These are phyloP conservation scores for Ramularia endophylla DNA, from an alignment of 2,329 filamentous ascomycete species.

Conservation along the genomic window DNA sequence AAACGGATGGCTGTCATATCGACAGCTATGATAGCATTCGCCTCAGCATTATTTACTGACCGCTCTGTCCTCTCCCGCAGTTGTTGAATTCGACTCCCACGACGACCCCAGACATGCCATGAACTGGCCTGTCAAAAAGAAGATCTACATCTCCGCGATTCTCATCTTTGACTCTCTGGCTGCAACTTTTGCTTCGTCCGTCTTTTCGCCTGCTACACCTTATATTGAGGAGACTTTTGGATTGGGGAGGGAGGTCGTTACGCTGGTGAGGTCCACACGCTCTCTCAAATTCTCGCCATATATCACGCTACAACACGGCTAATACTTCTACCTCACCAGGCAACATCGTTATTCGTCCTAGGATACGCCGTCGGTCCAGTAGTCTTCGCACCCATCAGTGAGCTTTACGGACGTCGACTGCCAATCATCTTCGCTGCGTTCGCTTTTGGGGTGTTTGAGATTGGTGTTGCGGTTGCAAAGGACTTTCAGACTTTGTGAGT, in stretches of 20 bases:
- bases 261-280: constrained; percentile 41
- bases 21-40: no score
- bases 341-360: constrained; percentile 41
- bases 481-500: constrained; percentile 30
- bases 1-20: no score
- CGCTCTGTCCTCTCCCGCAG: no score
- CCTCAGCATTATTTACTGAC: no score
- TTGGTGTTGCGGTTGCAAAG: constrained; percentile 40
- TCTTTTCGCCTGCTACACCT: constrained; percentile 44
- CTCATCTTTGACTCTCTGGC: constrained; percentile 68
- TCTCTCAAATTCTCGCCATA: no score
- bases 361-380: constrained; percentile 27
- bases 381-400: constrained; percentile 38
- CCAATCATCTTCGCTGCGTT: constrained; percentile 41
- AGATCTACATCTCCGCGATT: constrained; percentile 58
- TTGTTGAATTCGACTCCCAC: constrained; percentile 75
- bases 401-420: constrained; percentile 41
- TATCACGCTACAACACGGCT: constrained; percentile 1
- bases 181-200: constrained; percentile 57
- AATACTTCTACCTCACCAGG: neutral
- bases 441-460: constrained; percentile 41
- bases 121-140: constrained; percentile 84
- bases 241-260: constrained; percentile 40
- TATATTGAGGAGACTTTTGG: constrained; percentile 33
- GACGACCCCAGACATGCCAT: constrained; percentile 72